Percentiles rank a stretch among this genome's conserved stretches.
Conservation (phyloP, 2,329 filamentous ascomycete species). For the Akanthomyces muscarius region DNA sequence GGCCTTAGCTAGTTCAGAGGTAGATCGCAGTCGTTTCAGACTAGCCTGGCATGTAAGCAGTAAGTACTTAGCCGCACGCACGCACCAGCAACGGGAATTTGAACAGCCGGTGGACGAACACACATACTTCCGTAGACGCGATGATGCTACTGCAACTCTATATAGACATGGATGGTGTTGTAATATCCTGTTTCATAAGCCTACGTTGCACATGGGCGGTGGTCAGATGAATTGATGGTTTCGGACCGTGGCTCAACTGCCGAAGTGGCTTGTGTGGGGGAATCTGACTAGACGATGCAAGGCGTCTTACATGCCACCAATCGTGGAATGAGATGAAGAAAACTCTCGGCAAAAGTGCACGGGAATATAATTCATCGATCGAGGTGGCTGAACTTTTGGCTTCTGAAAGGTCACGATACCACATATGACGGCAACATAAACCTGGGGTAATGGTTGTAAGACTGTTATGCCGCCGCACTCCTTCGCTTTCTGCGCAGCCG, state of each 20-base stretch:
- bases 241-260: not conserved
- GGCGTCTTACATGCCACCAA: not conserved
- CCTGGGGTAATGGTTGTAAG: not conserved
- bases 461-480: not conserved
- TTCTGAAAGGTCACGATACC: not conserved
- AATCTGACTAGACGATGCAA: not conserved
- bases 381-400: not conserved
- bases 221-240: not conserved
- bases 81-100: not conserved
- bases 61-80: not conserved
- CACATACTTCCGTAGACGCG: not conserved
- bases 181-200: not conserved
- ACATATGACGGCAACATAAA: not conserved
- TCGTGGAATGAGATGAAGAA: not conserved
- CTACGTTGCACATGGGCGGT: not conserved
- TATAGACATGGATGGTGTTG: not conserved
- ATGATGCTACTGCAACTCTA: not conserved
- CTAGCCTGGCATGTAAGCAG: not conserved
- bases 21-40: not conserved
- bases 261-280: not conserved
- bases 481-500: constrained; percentile 3
- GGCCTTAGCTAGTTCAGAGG: not conserved
- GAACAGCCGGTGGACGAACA: not conserved
- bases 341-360: not conserved
- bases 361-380: not conserved